Evolutionary conservation across 768 basidiomycete genomes (phyloP).

Genomic region (Lentinula guzmanii): DNA sequence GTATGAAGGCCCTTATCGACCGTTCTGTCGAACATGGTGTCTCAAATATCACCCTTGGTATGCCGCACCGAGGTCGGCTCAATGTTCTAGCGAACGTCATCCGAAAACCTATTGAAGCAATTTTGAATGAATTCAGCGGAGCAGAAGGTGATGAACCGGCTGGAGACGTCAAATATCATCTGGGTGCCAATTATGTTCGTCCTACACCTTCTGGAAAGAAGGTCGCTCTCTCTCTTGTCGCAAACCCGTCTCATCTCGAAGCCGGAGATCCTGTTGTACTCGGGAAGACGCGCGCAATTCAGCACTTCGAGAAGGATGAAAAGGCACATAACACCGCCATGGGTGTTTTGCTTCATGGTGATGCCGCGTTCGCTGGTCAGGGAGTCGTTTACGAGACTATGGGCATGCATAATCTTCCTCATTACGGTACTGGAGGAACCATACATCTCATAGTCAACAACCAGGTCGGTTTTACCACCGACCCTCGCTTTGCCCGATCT

Average conservation of each 20-base stretch:
- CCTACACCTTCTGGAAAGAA: slow-evolving; percentile 98
- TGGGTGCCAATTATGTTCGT: slow-evolving; percentile 97
- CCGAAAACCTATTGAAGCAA: slow-evolving; percentile 96
- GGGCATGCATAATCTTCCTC: slow-evolving; percentile 93
- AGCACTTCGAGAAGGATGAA: slow-evolving; percentile 91
- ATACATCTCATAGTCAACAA: slow-evolving; percentile 99
- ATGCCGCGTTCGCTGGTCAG: slow-evolving; percentile 97
- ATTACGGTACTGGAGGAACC: slow-evolving; percentile 96
- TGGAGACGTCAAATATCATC: slow-evolving; percentile 98
- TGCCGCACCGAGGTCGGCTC: slow-evolving; percentile 98
- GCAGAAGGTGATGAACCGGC: slow-evolving; percentile 69
- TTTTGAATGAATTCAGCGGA: slow-evolving; percentile 94
- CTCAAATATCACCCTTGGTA: slow-evolving; percentile 95
- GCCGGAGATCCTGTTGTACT: slow-evolving; percentile 98
- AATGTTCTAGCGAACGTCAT: slow-evolving; percentile 99
- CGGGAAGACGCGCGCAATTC: slow-evolving; percentile 96
- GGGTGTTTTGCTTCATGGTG: slow-evolving; percentile 94
- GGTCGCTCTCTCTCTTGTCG: slow-evolving; percentile 94
- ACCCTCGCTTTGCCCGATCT: slow-evolving; percentile 94
- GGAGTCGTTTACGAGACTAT: slow-evolving; percentile 99
- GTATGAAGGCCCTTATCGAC: slow-evolving; percentile 99
- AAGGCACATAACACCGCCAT: slow-evolving; percentile 78
- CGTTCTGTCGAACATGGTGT: slow-evolving; percentile 95
- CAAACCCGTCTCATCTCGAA: slow-evolving; percentile 97
- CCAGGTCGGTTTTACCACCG: slow-evolving; percentile 98